These are phyloP conservation scores for Russula abietina DNA, from an alignment of 768 basidiomycete species.

Conservation along the genomic window DNA sequence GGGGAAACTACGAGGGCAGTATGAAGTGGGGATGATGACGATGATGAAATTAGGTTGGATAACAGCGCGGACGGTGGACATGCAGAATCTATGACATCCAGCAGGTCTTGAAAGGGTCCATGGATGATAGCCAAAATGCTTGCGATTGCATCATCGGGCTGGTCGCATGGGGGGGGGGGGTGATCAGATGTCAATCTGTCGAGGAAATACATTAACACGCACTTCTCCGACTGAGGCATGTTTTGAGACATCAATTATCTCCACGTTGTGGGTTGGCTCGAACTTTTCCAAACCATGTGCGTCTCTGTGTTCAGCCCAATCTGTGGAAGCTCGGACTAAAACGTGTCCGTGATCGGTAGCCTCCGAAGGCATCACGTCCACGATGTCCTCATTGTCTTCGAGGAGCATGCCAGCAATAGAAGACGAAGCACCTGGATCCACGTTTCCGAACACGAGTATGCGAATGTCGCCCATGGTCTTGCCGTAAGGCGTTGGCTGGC, in stretches of 20 bases:
- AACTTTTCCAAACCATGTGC: conserved; percentile 59
- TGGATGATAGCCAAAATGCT: conserved; percentile 44
- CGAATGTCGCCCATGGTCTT: conserved; percentile 60
- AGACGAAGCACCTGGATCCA: conserved; percentile 41
- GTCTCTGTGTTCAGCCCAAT: conserved; percentile 65
- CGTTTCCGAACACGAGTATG: conserved; percentile 47
- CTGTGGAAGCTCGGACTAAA: conserved; percentile 51
- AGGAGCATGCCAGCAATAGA: conserved; percentile 46
- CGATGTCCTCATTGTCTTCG: conserved; percentile 62
- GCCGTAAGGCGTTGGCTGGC: conserved; percentile 59
- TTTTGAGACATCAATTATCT: conserved; percentile 47
- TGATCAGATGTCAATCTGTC: background rate
- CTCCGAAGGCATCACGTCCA: conserved; percentile 58
- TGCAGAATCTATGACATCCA: conserved; percentile 48
- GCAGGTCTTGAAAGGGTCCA: conserved; percentile 48
- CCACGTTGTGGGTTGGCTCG: conserved; percentile 59
- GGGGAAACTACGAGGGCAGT: conserved; percentile 54
- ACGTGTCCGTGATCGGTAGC: conserved; percentile 37
- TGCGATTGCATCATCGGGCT: conserved; percentile 26
- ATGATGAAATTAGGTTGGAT: conserved; percentile 50
- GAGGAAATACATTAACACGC: conserved; percentile 26
- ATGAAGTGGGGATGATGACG: conserved; percentile 52
- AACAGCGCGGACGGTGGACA: conserved; percentile 47
- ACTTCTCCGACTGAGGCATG: conserved; percentile 45
- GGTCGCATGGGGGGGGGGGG: background rate